Evolutionary conservation across 1,139 yeast genomes (phyloP), one percentile per base, ranked within the genome.

Genomic region (Pichia sp.): DNA sequence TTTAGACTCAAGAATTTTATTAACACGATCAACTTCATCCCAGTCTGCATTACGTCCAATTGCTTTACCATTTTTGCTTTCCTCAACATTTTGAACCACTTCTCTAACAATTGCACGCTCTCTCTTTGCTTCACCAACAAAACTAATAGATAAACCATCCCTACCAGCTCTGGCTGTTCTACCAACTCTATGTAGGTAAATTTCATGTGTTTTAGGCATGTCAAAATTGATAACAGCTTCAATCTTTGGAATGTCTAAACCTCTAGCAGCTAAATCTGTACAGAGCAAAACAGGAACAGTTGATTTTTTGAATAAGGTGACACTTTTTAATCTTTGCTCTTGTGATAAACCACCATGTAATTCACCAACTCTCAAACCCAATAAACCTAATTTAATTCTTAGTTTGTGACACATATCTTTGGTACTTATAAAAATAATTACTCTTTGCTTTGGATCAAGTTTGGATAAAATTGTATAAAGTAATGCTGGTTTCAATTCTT

Each of bases 81-180:
- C 53, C 45, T 76, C 78, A 4, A 77, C 79, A 50, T 80, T 76
- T 61, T 82, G 85, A 56, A 92, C 81, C 2, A 96, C 95, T 26
- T 82, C 87, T 64, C 85, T 89, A 16, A 92, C 97, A 59, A 94
- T 88, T 40, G 77, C 71, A 69, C 98, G 80, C 58, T 92, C 98
- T 51, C 75, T 78, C 23, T 87, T 73, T 2, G 87, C 74, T 65
- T 92, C 98, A 20, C 97, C 97, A 11, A 94, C 98, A 65, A 92
- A 81, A 4, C 97, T 82, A 42, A 92, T 84, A 42, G 97, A 85
- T 49, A 78, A 77, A 76, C 99, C 99, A 48, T 86, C 88, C 67
- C 97, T 79, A 36, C 98, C 98, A 46, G 97, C 99, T 78, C 99
- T 87, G 12, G 98, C 99, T 48, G 98, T 92, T 76, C 99, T 86